Evolutionary conservation across 768 basidiomycete species (phyloP).

Genomic region (Guyanaporus albipodus): DNA sequence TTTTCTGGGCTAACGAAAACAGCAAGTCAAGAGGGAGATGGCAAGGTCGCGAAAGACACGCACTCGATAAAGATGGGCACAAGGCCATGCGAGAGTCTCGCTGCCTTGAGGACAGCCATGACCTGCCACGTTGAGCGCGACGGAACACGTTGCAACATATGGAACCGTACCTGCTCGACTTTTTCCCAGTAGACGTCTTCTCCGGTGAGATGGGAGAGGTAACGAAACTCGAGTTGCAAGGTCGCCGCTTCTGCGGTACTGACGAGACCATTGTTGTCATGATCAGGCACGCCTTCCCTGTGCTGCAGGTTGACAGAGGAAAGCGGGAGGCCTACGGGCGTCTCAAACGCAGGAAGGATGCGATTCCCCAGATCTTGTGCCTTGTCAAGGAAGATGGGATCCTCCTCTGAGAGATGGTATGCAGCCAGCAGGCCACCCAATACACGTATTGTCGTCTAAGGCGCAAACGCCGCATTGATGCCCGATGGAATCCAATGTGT

Average conservation of each 20-base stretch:
- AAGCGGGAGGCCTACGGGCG: conserved; percentile 76
- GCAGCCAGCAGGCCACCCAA: conserved; percentile 88
- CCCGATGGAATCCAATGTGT: not conserved
- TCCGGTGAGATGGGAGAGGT: conserved; percentile 75
- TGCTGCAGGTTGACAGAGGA: conserved; percentile 71
- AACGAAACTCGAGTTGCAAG: conserved; percentile 86
- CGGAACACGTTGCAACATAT: not conserved
- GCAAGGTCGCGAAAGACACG: conserved; percentile 19
- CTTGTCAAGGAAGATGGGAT: conserved; percentile 67
- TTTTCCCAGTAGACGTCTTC: conserved; percentile 79
- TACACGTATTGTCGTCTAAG: conserved; percentile 86
- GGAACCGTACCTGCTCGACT: conserved; percentile 56
- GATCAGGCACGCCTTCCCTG: conserved; percentile 55
- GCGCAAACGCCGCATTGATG: conserved; percentile 4
- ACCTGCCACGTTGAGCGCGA: conserved; percentile 35
- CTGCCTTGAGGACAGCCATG: conserved; percentile 66
- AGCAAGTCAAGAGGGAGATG: conserved; percentile 10
- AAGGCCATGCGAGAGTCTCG: conserved; percentile 64
- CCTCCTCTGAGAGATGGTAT: conserved; percentile 68
- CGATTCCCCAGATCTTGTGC: conserved; percentile 83
- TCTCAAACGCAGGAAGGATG: conserved; percentile 80
- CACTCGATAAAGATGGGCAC: conserved; percentile 85
- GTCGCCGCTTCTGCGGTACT: conserved; percentile 87
- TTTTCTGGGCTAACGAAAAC: conserved; percentile 38
- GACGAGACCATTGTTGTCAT: conserved; percentile 56